Evolutionary conservation across 1,139 yeast genomes (phyloP), one percentile per base, ranked within the genome.

Genomic region (Pichia sp.): DNA sequence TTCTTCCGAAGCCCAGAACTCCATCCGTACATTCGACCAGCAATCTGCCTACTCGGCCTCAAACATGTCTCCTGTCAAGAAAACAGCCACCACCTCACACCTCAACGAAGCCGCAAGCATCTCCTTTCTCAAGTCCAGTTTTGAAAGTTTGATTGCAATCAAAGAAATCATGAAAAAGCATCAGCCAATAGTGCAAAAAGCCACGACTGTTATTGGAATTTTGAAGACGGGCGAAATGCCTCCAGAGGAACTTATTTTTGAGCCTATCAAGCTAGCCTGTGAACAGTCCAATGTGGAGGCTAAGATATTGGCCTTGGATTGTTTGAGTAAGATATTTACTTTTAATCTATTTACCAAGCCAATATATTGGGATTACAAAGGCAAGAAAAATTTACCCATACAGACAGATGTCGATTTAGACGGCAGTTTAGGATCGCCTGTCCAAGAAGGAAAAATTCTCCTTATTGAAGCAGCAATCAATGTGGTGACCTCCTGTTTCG

Each of bases 401-500:
- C 8, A 71, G 3, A 63, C 65, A 5, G 67, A 62, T 41, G 63
- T 69, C 1, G 67, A 67, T 31, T 72, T 75, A 47, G 77, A 80
- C 13, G 75, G 81, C 0, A 81, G 81, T 4, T 47, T 59, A 36
- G 62, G 58, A 30, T 59, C 53, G 13, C 48, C 59, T 11, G 52
- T 53, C 8, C 51, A 53, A n/a, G 59, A 79, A 15, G 81, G 81
- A 23, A 76, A 77, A 51, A 77, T 83, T 29, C 78, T 80, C 30
- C 68, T 90, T 57, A 83, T 95, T 40, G 96, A 90, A 65, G 87
- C 87, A 19, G 90, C 96, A 0, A 87, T 95, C 32, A 87, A 87
- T 60, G 87, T 90, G 11, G 89, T 92, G 34, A 82, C 95, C 43
- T 84, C 87, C 23, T 88, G 96, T 61, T 92, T 89, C 69, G 90